A percentile compares a stretch with the other conserved stretches of the same genome.
Conservation (phyloP, 2,329 filamentous ascomycete genomes). For the Colletotrichum falcatum region DNA sequence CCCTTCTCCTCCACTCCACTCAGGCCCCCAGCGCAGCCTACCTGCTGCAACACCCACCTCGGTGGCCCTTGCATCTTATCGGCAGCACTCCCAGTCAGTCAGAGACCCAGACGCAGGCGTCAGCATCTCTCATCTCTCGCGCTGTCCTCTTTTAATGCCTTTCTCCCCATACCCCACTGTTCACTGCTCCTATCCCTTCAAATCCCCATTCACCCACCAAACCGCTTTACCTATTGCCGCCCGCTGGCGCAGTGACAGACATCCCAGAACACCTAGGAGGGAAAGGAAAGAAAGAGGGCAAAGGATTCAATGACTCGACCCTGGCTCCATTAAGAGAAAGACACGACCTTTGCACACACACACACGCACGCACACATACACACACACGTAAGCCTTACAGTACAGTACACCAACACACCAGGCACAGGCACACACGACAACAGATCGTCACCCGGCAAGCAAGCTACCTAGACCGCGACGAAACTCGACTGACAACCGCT, state of each 20-base stretch:
- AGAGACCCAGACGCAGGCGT: no score
- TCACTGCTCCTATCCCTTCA: constrained; percentile 26
- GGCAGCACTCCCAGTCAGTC: not conserved
- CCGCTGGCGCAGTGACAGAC: constrained; percentile 20
- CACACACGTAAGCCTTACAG: not conserved
- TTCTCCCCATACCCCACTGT: constrained; percentile 32
- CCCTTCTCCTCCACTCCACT: not conserved
- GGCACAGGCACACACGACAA: constrained; percentile 7
- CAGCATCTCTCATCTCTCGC: not conserved
- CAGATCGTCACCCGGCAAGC: constrained; percentile 11
- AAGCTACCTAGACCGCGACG: constrained; percentile 15
- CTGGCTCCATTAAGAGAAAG: constrained; percentile 4
- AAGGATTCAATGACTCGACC: not conserved
- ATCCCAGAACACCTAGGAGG: not conserved
- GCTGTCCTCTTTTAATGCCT: constrained; percentile 34
- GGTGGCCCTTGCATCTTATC: constrained; percentile 16
- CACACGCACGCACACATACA: not conserved
- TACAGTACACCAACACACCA: constrained; percentile 1
- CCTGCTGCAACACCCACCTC: not conserved
- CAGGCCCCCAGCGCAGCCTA: constrained; percentile 2
- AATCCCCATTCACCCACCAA: constrained; percentile 24
- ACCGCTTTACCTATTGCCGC: constrained; percentile 20
- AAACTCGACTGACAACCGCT: constrained; percentile 3
- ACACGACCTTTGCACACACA: not conserved
- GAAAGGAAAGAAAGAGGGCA: not conserved